Percentiles rank a stretch among this genome's conserved stretches.
These are phyloP conservation scores for Wickerhamiella domercqiae DNA, from an alignment of 805 yeast species.

Conservation along the genomic window DNA sequence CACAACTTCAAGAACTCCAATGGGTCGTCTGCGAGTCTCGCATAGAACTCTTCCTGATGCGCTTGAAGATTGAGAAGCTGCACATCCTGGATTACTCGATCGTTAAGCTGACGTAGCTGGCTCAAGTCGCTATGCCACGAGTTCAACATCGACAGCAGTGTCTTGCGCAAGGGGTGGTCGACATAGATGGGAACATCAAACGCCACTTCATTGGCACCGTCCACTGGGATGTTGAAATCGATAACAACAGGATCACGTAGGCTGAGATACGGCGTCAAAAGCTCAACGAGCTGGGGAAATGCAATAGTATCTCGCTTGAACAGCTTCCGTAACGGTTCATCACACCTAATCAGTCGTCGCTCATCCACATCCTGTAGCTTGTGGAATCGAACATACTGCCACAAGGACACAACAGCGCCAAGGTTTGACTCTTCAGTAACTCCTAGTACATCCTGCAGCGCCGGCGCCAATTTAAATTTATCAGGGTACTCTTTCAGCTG, in stretches of 20 bases:
- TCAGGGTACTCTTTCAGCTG: slow-evolving; percentile 69
- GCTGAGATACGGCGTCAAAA: slow-evolving; percentile 46
- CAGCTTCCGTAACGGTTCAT: slow-evolving; percentile 30
- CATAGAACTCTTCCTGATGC: slow-evolving; percentile 65
- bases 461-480: slow-evolving; percentile 46
- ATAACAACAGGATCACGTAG: slow-evolving; percentile 72
- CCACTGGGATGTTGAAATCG: slow-evolving; percentile 58
- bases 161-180: slow-evolving; percentile 25
- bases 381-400: slow-evolving; percentile 63
- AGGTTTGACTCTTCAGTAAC: slow-evolving; percentile 69
- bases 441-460: slow-evolving; percentile 58
- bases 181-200: slow-evolving; percentile 57
- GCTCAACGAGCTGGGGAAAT: slow-evolving; percentile 58
- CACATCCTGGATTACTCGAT: slow-evolving; percentile 31
- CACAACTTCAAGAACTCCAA: slow-evolving; percentile 57
- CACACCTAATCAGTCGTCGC: slow-evolving; percentile 37
- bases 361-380: slow-evolving; percentile 45
- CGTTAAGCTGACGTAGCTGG: slow-evolving; percentile 30
- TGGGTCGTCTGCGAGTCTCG: slow-evolving; percentile 62
- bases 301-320: slow-evolving; percentile 37
- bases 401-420: slow-evolving; percentile 60
- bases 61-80: slow-evolving; percentile 37
- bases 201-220: slow-evolving; percentile 61
- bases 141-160: slow-evolving; percentile 25
- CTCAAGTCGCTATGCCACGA: slow-evolving; percentile 29